Evolutionary conservation across 345 rosid species (phyloP), one percentile per base, ranked within the genome.

Genomic region (Iberis pinnata): DNA sequence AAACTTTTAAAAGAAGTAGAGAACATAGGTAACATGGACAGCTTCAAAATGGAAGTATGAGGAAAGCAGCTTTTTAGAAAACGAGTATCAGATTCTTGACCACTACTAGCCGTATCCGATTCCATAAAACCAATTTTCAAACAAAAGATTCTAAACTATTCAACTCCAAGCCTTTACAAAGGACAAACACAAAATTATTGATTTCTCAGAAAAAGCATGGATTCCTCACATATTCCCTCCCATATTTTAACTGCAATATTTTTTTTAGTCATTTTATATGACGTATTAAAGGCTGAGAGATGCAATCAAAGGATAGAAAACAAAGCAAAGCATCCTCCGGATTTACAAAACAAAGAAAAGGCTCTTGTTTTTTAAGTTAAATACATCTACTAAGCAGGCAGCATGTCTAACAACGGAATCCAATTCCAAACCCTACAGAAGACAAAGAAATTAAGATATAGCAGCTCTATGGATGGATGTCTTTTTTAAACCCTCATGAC

Each of bases 281-380:
- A n/a, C n/a, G n/a, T n/a, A n/a, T 22, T 2, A 22, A 22, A 22
- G 6, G 25, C 3, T 22, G 25, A 2, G 6, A 22, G 25, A 22
- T 22, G 3, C 25, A 22, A 26, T 2, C n/a, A 26, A 45, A 19
- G 5, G 43, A 46, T 22, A 43, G 25, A 50, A 65, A 33, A 51
- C 26, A 36, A 58, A 63, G 6, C 27, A 35, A 58, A 58, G 54
- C 56, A 59, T 45, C 53, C 24, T 37, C 71, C 29, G 64, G 64
- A 66, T 66, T 58, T 66, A 66, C 70, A 66, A 51, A 51, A 44
- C 8, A 26, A 65, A 43, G 36, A 48, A 36, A 56, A n/a, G n/a
- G n/a, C n/a, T n/a, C n/a, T n/a, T n/a, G n/a, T n/a, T n/a, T 22
- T 22, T 22, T 22, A 22, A 51, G 60, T 52, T 20, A 37, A n/a